Base-by-base conservation (phyloP, 805 yeast genomes). In the Metschnikowia henanensis region DNA sequence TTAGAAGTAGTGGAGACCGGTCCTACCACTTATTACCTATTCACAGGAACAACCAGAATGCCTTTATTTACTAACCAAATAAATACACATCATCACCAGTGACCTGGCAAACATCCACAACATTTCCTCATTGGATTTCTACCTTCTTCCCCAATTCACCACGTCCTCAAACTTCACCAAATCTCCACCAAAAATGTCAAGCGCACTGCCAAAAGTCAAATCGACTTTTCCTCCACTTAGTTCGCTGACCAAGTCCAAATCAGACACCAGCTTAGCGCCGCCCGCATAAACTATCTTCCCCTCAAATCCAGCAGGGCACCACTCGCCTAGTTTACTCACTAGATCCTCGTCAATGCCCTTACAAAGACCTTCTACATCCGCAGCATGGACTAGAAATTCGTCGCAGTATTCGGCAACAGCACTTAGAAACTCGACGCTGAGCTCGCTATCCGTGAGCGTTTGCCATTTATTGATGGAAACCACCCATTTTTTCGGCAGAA, bases 381-480 rank as follows among this genome's bases (percentile, higher is more conserved):
- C 99, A 3, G 99, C 99, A 67, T 94, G 99, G 15, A 94, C 84
- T 41, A 94, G 68, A 58, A 92, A 87, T 66, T 94, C 99, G 51
- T 80, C 77, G 56, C 97, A 88, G 65, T 84, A 87, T 37, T 70
- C 43, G 7, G 83, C 65, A 30, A 94, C 72, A 36, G 64, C 47
- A 4, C 55, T 60, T 46, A 94, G 76, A 21, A 85, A 76, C 20
- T 75, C 77, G 38, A 64, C 61, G 37, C 70, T 71, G 41, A 94
- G 70, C 43, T 68, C 75, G 35, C 82, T 74, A 30, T 75, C 75
- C 0, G 99, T 94, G 22, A 91, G 65, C 0, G 91, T 86, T 62
- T 91, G 97, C 99, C 99, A 94, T 64, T 90, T 86, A 66, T 94
- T 91, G 81, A 90, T 94, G 2, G 98, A 97, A n/a, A 94, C 99